Base-by-base conservation (phyloP, 176 grass and related monocot genomes). In the Puccinellia tenuiflora region DNA sequence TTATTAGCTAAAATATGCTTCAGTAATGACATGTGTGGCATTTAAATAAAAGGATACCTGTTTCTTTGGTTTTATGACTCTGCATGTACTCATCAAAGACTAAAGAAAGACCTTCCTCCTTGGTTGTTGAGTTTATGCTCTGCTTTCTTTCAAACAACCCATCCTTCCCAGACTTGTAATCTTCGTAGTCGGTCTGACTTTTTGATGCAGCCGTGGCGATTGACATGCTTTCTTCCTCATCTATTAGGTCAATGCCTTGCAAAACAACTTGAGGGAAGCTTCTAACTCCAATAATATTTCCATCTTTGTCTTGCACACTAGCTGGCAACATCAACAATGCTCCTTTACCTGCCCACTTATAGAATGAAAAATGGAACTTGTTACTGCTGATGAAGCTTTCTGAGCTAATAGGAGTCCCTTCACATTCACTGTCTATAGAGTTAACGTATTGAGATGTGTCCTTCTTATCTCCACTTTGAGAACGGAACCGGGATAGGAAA, bases 311-410 rank as follows among this genome's bases (percentile, higher is more conserved):
- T 29, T 91, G 67, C 47, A 34, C 62, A 22, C 50, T 78, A 88
- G 72, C 76, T 88, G 88, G 91, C 67, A 98, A 30, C 45, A 85
- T 79, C 29, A 99, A 87, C 24, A 87, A 85, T 48, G 88, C 89
- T 39, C 96, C 93, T 94, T 94, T 94, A 40, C 91, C 83, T 5
- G 84, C 91, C 96, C 96, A 99, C 65, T 85, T 96, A 22, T 94
- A 94, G 56, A 96, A 90, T 12, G 96, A 94, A 85, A 99, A 99
- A 86, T 99, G 93, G 57, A 96, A 96, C 31, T 92, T 79, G 67
- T 71, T 84, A 75, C 25, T 88, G 76, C 8, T 85, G 38, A 84
- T 84, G 42, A 82, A 84, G 85, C 45, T 90, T 64, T 92, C 88
- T 31, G 89, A 51, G 66, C 82, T 91, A 69, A 43, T 59, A 75